These are phyloP conservation scores for Aquilaria yunnanensis DNA, from an alignment of 345 rosid genomes.

Conservation along the genomic window DNA sequence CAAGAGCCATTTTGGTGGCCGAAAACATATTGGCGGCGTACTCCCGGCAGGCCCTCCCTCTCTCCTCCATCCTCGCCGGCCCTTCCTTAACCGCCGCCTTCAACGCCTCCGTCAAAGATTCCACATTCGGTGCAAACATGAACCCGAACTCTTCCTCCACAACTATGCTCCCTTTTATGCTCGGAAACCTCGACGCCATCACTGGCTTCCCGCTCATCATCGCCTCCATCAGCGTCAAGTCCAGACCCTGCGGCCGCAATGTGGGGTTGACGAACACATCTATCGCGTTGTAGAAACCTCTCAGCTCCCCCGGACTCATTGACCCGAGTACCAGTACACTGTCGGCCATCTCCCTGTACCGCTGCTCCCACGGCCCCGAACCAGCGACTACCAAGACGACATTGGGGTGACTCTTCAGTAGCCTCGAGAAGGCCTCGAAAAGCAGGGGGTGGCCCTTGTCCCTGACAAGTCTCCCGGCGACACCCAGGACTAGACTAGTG, in stretches of 20 bases:
- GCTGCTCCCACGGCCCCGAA: slow-evolving; percentile 80
- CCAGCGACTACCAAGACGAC: slow-evolving; percentile 73
- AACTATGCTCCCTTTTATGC: slow-evolving; percentile 77
- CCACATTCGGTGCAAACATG: slow-evolving; percentile 82
- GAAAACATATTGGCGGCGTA: slow-evolving; percentile 83
- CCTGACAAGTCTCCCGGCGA: slow-evolving; percentile 82
- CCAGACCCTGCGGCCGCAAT: slow-evolving; percentile 90
- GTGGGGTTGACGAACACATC: slow-evolving; percentile 87
- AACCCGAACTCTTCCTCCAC: slow-evolving; percentile 85
- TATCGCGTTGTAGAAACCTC: slow-evolving; percentile 65
- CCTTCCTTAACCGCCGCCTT: slow-evolving; percentile 61
- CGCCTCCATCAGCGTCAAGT: slow-evolving; percentile 85
- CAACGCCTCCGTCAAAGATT: slow-evolving; percentile 53
- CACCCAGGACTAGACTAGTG: slow-evolving; percentile 63
- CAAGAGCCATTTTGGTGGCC: slow-evolving; percentile 84
- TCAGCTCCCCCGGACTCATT: slow-evolving; percentile 46
- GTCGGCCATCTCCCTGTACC: slow-evolving; percentile 63
- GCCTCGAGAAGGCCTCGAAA: slow-evolving; percentile 48
- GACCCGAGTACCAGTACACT: slow-evolving; percentile 68
- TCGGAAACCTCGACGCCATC: slow-evolving; percentile 82
- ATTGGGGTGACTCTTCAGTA: slow-evolving; percentile 29
- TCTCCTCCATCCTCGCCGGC: slow-evolving; percentile 47
- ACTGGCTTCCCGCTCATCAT: slow-evolving; percentile 94
- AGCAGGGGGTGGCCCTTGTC: slow-evolving; percentile 93
- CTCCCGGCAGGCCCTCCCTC: slow-evolving; percentile 58